Percentiles rank a stretch among this genome's conserved stretches.
Conservation (phyloP, 1,139 yeast genomes). For the Hyphopichia pseudoburtonii region DNA sequence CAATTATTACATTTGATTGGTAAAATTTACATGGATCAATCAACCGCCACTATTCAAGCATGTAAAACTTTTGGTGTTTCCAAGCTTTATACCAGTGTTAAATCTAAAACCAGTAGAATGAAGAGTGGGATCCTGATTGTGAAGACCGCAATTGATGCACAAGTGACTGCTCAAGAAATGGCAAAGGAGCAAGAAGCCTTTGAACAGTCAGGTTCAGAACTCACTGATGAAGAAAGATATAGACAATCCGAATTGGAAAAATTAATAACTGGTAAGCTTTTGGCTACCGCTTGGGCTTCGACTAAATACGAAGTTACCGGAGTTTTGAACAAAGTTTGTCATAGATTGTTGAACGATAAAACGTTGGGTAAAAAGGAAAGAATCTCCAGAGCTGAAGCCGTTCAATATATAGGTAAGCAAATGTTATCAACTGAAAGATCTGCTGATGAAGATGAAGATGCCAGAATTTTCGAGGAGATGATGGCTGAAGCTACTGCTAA, state of each 20-base stretch:
- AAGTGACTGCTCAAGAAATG: constrained; percentile 38
- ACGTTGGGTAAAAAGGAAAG: constrained; percentile 50
- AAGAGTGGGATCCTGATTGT: constrained; percentile 41
- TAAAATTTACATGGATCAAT: constrained; percentile 61
- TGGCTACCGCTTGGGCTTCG: constrained; percentile 79
- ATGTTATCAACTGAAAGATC: constrained; percentile 59
- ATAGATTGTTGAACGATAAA: constrained; percentile 58
- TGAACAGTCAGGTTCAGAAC: constrained; percentile 30
- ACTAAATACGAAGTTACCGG: constrained; percentile 73
- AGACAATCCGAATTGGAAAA: constrained; percentile 65
- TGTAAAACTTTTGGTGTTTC: constrained; percentile 47
- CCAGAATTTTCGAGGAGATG: constrained; percentile 72
- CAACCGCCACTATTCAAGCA: constrained; percentile 41
- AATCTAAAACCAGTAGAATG: constrained; percentile 38
- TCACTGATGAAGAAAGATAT: constrained; percentile 44
- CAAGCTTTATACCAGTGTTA: constrained; percentile 52
- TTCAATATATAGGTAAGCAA: constrained; percentile 56
- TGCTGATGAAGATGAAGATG: constrained; percentile 72
- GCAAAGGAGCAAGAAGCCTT: constrained; percentile 52
- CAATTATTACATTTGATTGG: constrained; percentile 58
- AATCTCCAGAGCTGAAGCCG: constrained; percentile 57
- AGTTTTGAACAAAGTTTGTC: constrained; percentile 65
- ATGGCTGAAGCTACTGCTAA: constrained; percentile 66
- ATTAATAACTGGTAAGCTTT: constrained; percentile 66
- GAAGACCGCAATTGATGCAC: constrained; percentile 46